Evolutionary conservation across 257 asterid species (phyloP).

Genomic region (Leonotis leonurus): DNA sequence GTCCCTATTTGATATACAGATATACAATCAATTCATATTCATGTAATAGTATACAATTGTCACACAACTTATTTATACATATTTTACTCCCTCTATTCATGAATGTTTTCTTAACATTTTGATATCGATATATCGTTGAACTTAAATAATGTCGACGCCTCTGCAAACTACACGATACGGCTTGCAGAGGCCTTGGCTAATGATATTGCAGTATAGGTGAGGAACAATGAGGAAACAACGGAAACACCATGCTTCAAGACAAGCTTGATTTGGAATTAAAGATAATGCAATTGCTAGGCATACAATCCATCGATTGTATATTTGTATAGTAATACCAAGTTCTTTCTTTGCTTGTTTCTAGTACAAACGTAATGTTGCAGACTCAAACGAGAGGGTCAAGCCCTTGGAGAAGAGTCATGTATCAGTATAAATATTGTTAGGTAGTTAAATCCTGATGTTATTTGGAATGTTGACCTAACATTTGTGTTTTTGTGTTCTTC

Average conservation of each 20-base stretch:
- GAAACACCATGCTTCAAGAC: conserved; percentile 32
- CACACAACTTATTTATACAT: too few relatives aligned
- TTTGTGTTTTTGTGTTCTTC: too few relatives aligned
- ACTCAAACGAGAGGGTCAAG: conserved; percentile 41
- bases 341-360: conserved; percentile 22
- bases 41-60: too few relatives aligned
- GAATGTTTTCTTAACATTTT: too few relatives aligned
- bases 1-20: too few relatives aligned
- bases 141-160: conserved; percentile 18
- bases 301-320: conserved; percentile 72
- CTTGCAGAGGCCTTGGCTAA: conserved; percentile 67
- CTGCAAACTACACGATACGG: conserved; percentile 47
- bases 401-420: conserved; percentile 62
- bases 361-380: conserved; percentile 41
- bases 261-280: conserved; percentile 48
- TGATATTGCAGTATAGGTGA: conserved; percentile 70
- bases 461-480: too few relatives aligned
- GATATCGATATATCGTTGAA: too few relatives aligned
- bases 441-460: too few relatives aligned
- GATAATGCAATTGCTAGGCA: conserved; percentile 86
- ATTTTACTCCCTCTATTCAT: too few relatives aligned
- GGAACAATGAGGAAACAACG: conserved; percentile 28
- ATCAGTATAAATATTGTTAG: too few relatives aligned
- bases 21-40: too few relatives aligned
- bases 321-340: conserved; percentile 36